phyloP scores from a whole-genome alignment of 169 alveolate genomes.

The Eimeria necatrix region DNA sequence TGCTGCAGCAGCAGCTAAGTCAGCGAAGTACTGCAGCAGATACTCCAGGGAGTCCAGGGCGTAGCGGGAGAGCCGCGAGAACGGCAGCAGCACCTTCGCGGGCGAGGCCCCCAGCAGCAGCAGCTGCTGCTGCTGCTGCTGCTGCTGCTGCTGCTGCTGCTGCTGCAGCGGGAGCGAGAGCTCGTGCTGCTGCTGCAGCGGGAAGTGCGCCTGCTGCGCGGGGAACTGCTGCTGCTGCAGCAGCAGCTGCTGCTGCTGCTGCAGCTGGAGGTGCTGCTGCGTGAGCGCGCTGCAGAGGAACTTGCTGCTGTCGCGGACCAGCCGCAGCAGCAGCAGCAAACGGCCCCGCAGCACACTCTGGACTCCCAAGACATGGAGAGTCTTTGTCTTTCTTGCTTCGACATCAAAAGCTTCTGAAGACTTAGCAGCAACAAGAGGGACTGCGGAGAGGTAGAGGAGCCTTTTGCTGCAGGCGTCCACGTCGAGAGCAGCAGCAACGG shows the following conservation, averaged over 20 bases:
- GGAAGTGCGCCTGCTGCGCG: not conserved
- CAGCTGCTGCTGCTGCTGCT: too few relatives aligned
- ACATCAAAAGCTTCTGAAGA: not conserved
- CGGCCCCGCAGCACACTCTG: not conserved
- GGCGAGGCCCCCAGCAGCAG: not conserved
- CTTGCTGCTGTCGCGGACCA: conserved; percentile 30
- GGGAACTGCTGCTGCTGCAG: too few relatives aligned
- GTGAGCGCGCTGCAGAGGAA: not conserved
- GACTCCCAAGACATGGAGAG: conserved; percentile 15
- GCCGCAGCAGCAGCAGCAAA: not conserved
- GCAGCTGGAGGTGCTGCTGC: not conserved
- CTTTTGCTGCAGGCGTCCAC: conserved; percentile 31
- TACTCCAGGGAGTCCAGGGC: conserved; percentile 28
- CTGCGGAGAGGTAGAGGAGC: not conserved
- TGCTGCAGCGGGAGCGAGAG: too few relatives aligned
- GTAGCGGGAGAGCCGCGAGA: conserved; percentile 21
- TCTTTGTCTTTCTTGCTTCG: conserved; percentile 4
- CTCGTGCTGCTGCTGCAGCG: too few relatives aligned
- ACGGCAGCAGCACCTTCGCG: not conserved
- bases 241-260: too few relatives aligned
- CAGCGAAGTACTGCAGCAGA: not conserved
- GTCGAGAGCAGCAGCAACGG: not conserved
- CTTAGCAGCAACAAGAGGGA: not conserved
- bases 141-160: too few relatives aligned
- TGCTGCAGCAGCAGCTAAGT: not conserved